phyloP scores from a whole-genome alignment of 2,329 filamentous ascomycete species.

The Sporothrix globosa region DNA sequence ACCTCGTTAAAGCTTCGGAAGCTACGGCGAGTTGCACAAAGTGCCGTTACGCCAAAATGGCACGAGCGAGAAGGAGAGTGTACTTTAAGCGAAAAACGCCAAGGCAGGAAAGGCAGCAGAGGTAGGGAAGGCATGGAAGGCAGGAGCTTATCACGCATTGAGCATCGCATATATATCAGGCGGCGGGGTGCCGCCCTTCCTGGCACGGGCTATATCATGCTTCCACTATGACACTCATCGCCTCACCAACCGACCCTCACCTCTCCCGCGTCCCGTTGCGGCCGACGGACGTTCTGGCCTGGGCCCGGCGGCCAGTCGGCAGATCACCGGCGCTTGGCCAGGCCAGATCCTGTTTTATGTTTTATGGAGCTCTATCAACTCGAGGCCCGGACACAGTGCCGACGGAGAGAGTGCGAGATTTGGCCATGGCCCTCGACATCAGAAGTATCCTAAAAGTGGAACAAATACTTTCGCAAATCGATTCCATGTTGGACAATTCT shows the following conservation, averaged over 20 bases:
- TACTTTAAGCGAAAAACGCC: no score
- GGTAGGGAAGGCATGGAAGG: background rate
- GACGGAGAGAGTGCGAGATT: background rate
- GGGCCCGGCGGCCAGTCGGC: slow-evolving; percentile 26
- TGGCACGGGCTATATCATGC: slow-evolving; percentile 18
- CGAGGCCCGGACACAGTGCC: background rate
- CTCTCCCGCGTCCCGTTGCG: background rate
- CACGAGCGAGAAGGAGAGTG: background rate
- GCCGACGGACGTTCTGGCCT: slow-evolving; percentile 26
- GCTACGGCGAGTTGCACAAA: background rate
- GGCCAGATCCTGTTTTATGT: slow-evolving; percentile 11
- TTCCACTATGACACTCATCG: background rate
- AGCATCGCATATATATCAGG: slow-evolving; percentile 12
- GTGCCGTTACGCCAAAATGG: background rate
- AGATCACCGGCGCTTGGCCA: slow-evolving; percentile 22
- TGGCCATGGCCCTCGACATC: background rate
- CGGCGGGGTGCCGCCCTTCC: background rate
- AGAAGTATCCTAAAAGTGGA: background rate
- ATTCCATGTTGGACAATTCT: background rate
- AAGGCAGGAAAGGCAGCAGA: no score
- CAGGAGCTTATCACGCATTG: background rate
- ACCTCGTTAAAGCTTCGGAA: slow-evolving; percentile 14
- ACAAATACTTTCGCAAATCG: background rate
- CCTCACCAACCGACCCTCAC: background rate
- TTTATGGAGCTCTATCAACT: slow-evolving; percentile 1